Conservation (phyloP, 2,329 filamentous ascomycete genomes). For the Fusarium albosuccineum region DNA sequence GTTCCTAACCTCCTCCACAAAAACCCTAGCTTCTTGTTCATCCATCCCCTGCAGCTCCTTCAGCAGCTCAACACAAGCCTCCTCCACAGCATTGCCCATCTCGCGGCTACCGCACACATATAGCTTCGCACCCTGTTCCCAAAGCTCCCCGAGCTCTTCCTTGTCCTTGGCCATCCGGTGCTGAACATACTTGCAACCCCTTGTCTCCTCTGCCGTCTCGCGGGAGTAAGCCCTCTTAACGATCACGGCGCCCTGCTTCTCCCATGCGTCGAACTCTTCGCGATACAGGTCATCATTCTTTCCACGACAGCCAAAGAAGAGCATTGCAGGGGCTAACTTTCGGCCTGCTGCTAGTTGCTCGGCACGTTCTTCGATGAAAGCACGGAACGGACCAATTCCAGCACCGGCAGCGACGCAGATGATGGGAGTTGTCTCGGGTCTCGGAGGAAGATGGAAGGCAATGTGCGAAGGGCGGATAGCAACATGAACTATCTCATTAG, state of each 20-base stretch:
- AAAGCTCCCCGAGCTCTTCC: conserved; percentile 3
- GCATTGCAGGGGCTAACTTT: conserved; percentile 65
- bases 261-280: conserved; percentile 61
- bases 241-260: conserved; percentile 61
- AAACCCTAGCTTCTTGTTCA: neutral
- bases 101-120: conserved; percentile 24
- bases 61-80: neutral
- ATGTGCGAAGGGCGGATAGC: conserved; percentile 54
- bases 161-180: conserved; percentile 16
- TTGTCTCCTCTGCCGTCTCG: conserved; percentile 10
- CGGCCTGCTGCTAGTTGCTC: conserved; percentile 62
- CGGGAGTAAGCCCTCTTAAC: conserved; percentile 66
- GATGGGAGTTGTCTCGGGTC: conserved; percentile 57
- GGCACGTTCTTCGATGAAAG: conserved; percentile 70
- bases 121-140: conserved; percentile 1
- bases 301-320: conserved; percentile 64
- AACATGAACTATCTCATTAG: conserved; percentile 59
- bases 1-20: conserved; percentile 7
- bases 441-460: conserved; percentile 60
- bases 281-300: conserved; percentile 61
- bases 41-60: neutral
- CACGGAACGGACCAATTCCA: conserved; percentile 70
- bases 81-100: conserved; percentile 17
- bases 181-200: conserved; percentile 22
- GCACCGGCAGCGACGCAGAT: conserved; percentile 63